Base-by-base conservation (phyloP, 2,329 filamentous ascomycete species). In the Epichloe festucae region DNA sequence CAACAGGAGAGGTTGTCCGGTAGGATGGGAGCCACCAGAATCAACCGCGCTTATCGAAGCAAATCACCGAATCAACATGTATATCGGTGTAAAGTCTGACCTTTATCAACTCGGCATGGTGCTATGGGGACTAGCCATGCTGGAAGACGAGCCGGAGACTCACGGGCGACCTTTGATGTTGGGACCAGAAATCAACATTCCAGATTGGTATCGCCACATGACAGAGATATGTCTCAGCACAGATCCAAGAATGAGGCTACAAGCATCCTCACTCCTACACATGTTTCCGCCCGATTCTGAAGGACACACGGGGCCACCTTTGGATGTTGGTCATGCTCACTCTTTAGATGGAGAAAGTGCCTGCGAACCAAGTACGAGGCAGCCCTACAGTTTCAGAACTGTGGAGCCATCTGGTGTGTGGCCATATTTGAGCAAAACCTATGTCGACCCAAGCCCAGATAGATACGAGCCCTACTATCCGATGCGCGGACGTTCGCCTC, bases 81-180 rank as follows among this genome's bases (percentile, higher is more conserved):
- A 95, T 63, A 97, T 98, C 63, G 91, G 93, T 12, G 89, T 96
- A 64, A 98, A 98, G 69, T 95, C 91, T 0, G 93, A 98, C 67
- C 74, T 98, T 1, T 98, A 86, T 62, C 93, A 98, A 67, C 77
- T 97, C 5, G 93, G 93, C 5, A 98, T 98, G 93, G 89, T 95
- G 2, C 72, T 98, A 3, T 98, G 91, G 89, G 89, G 88, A 21
- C 71, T 98, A 45, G 91, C 89, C 1, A 85, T 85, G 62, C 80
- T 91, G 58, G 81, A 90, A 52, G 91, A 97, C 61, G 91, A 97
- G 61, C 93, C 93, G 1, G 93, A 97, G 65, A 76, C 79, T 19
- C 82, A 86, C 54, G 78, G 77, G 42, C 79, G 87, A 19, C 90
- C 90, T 0, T 69, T 95, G 54, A 71, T 70, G 21, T 69, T 85